Evolutionary conservation across 306 rosid genomes (phyloP), one percentile per base, ranked within the genome.

Genomic region (Arachis stenosperma): DNA sequence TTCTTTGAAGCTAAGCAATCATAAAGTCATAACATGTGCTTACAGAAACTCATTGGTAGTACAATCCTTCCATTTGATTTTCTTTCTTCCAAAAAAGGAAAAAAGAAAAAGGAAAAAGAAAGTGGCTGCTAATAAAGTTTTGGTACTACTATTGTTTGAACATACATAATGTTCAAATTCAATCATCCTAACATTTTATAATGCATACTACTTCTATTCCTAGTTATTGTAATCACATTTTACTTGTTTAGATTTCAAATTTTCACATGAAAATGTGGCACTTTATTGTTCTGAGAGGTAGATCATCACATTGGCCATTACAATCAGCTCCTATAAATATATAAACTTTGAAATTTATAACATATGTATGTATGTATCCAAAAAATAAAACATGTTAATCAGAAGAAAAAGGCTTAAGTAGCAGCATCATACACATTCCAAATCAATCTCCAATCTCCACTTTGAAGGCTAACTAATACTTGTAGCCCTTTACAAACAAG

Each of bases 401-500:
- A 76, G 46, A 70, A 79, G 71, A 30, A 75, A 65, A 33, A 79
- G 67, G 71, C 76, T 67, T 73, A 67, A 59, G 63, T 29, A 46
- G 81, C 65, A 71, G 56, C 30, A 76, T 62, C 15, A 79, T 59
- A 83, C 51, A 76, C 55, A 66, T 54, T 14, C n/a, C 75, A 46
- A 37, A 50, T 48, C 29, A 58, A 27, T 36, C 22, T 50, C 48
- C 53, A 51, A 64, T 5, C 44, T 37, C 72, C 64, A 14, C 46
- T 10, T 30, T 30, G 67, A 77, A 68, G 70, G 53, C 56, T 82
- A 92, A 87, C 51, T 82, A 92, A 87, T 92, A 92, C 75, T 85
- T 88, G 82, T 92, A 92, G 13, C 82, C 85, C 81, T 85, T 83
- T 27, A 81, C 91, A 65, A 77, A 75, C 80, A 92, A 86, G 47